Base-by-base conservation (phyloP, 73 alveolate genomes). In the Paraurostyla sp. region DNA sequence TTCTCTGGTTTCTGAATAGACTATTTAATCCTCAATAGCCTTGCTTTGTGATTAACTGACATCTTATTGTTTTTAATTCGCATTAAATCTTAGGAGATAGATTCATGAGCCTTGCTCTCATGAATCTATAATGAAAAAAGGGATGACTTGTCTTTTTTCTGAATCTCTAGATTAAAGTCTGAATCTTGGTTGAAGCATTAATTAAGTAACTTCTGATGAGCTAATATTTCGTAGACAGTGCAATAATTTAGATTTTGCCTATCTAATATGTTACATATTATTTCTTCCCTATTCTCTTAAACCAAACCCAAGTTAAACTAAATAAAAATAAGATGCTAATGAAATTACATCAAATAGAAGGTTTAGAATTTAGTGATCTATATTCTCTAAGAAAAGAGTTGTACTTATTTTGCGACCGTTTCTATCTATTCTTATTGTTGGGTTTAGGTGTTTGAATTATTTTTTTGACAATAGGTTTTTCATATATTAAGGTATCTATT, bases 341-440 rank as follows among this genome's bases (percentile, higher is more conserved):
- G n/a, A n/a, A n/a, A 51, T 59, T 27, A 88, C 63, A 13, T 88
- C 40, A 27, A 76, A 60, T 11, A 88, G 86, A 29, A 42, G 56
- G 9, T 88, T 86, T 0, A 88, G 54, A 0, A 88, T 45, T 0
- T 88, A 90, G 41, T 76, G 54, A 59, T 88, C 94, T 35, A 76
- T 62, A 62, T 36, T 46, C 20, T 38, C 59, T n/a, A 0, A 13
- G 30, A 25, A 6, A 23, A 29, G 49, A n/a, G 18, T 45, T 20
- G 88, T n/a, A 50, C 65, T 9, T 36, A n/a, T 4, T 40, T 3
- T 6, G 18, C 40, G 0, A 0, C 68, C 25, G 15, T 36, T 43
- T 13, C 33, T n/a, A n/a, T n/a, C n/a, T n/a, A n/a, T n/a, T n/a
- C n/a, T n/a, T n/a, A n/a, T n/a, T n/a, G n/a, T n/a, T 29, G 32